phyloP scores from a whole-genome alignment of 805 yeast species.

The Candida khao-thaluensis region DNA sequence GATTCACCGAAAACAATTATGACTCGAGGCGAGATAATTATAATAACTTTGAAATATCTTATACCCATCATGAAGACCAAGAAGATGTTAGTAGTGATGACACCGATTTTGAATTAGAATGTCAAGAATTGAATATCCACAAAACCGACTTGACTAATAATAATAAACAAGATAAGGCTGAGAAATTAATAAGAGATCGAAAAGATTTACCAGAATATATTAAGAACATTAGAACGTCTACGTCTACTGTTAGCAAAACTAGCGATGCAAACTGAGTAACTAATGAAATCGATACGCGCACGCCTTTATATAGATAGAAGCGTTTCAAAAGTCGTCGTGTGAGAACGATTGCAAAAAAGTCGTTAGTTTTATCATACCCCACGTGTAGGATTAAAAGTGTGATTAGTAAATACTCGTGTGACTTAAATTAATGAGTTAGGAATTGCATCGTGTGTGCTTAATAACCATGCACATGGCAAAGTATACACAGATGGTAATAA shows the following conservation, averaged over 20 bases:
- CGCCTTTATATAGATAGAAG: too few species aligned
- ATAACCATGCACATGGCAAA: conserved; percentile 1
- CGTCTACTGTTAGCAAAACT: too few species aligned
- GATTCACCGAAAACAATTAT: conserved; percentile 57
- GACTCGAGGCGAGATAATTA: conserved; percentile 77
- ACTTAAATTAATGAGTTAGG: conserved; percentile 4
- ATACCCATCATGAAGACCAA: conserved; percentile 43
- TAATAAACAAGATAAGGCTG: conserved; percentile 32
- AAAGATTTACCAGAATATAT: conserved; percentile 74
- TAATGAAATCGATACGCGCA: too few species aligned
- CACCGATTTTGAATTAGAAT: conserved; percentile 32
- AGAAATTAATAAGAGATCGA: conserved; percentile 57
- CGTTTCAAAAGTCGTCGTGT: too few species aligned
- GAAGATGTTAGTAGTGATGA: conserved; percentile 23
- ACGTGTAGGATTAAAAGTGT: conserved; percentile 2
- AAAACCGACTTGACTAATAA: conserved; percentile 24
- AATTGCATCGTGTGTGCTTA: conserved; percentile 4
- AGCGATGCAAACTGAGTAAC: too few species aligned
- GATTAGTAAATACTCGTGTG: conserved; percentile 7
- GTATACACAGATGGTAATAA: too few species aligned
- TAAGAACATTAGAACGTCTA: conserved; percentile 37
- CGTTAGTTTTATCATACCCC: neutral
- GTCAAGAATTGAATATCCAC: conserved; percentile 34
- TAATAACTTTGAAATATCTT: conserved; percentile 72
- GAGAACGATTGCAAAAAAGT: conserved; percentile 4